These are phyloP conservation scores for Yarrowia yakushimensis DNA, from an alignment of 805 yeast species.

Conservation along the genomic window DNA sequence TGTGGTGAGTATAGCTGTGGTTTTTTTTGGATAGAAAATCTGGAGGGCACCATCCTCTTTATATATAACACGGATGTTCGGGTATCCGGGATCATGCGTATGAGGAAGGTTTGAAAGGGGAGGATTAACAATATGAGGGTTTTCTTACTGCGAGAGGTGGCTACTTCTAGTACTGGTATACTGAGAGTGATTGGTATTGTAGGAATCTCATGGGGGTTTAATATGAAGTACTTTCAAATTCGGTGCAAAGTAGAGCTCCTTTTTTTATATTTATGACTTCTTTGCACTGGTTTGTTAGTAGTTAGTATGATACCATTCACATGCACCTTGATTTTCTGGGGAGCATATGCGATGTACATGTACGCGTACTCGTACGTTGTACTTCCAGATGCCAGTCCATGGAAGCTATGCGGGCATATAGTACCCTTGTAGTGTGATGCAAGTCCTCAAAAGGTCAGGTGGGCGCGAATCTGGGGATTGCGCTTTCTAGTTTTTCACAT, in stretches of 20 bases:
- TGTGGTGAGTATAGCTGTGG: neutral
- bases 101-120: constrained; percentile 1
- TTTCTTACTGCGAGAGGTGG: neutral
- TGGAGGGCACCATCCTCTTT: neutral
- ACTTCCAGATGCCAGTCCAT: neutral
- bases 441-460: neutral
- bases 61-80: neutral
- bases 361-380: no score
- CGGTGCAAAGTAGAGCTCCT: neutral
- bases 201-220: no score
- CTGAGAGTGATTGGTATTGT: neutral
- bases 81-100: neutral
- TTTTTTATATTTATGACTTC: neutral
- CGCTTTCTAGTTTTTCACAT: neutral
- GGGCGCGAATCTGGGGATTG: no score
- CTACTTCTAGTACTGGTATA: neutral
- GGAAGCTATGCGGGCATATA: no score
- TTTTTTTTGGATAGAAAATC: no score
- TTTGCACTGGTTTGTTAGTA: no score
- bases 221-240: no score
- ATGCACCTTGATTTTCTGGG: neutral
- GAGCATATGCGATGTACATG: constrained; percentile 1
- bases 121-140: constrained; percentile 3
- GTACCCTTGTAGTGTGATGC: no score
- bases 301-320: neutral